Base-by-base conservation (phyloP, 78 protist genomes). In the Guillardia theta region DNA sequence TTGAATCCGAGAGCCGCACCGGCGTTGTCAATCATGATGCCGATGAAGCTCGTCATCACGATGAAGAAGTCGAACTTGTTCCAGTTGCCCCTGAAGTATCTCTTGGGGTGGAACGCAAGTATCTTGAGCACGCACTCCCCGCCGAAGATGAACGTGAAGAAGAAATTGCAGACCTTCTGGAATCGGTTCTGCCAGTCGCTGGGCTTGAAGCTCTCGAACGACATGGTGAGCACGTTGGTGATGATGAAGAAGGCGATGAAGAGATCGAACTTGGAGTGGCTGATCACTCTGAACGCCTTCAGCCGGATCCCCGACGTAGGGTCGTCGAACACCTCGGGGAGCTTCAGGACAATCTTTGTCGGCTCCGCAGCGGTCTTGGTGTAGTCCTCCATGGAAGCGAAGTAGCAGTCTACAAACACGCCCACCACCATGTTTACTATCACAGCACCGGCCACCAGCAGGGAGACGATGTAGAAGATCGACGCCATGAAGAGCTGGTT, bases 151-250 rank as follows among this genome's bases (percentile, higher is more conserved):
- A 48, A 48, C 33, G 70, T 30, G 93, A 48, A 88, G 93, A 88
- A 88, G 93, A 30, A 88, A 41, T 88, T 88, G 30, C 76, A 8
- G n/a, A 48, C 39, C 33, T 8, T 36, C 21, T 6, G 48, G 64
- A 48, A 88, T 18, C 33, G 33, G 46, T 4, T 1, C 22, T 88
- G 93, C 70, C 93, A 45, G n/a, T 27, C 43, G 33, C 47, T 18
- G 10, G 21, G 93, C 8, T 88, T 46, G 93, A 33, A 88, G 93
- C 93, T 88, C 54, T 88, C 93, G 30, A 48, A 48, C 93, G 93
- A 54, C 93, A 88, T 88, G 1, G 93, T 48, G 64, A 88, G 39
- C 21, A 88, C 64, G 64, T 88, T 88, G 39, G 24, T 18, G 37
- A 48, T 64, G 8, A 88, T 88, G 41, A 45, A 88, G n/a, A 48